Evolutionary conservation across 1,139 yeast species (phyloP).

Genomic region (Suhomyces guaymorum): DNA sequence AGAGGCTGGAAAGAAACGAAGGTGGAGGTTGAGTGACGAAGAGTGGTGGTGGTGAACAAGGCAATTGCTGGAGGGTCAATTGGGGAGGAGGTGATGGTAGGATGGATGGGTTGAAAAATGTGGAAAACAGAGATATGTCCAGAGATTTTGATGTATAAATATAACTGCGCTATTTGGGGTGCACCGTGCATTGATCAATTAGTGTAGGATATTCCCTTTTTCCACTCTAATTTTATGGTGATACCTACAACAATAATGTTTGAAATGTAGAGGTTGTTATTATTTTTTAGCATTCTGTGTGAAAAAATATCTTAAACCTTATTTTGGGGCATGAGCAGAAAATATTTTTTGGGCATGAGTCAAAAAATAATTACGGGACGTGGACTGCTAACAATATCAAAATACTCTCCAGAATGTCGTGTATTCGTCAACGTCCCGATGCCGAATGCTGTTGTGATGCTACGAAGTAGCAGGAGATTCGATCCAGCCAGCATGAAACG

Average conservation of each 20-base stretch:
- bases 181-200: conserved; percentile 2
- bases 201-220: conserved; percentile 7
- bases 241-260: conserved; percentile 12
- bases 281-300: conserved; percentile 10
- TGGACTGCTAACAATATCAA: no score
- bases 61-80: conserved; percentile 1
- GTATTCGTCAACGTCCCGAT: conserved; percentile 5
- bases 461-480: no score
- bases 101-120: conserved; percentile 8
- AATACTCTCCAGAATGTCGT: no score
- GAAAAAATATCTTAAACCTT: conserved; percentile 6
- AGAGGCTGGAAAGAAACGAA: no score
- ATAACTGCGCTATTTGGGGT: conserved; percentile 7
- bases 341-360: background rate
- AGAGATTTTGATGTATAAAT: conserved; percentile 12
- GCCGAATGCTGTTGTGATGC: no score
- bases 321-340: background rate
- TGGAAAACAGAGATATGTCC: conserved; percentile 2
- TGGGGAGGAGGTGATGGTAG: conserved; percentile 3
- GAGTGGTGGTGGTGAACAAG: background rate
- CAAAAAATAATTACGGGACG: background rate
- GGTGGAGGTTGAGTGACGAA: background rate
- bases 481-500: no score
- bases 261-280: conserved; percentile 5
- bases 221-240: conserved; percentile 12